Base-by-base conservation (phyloP, 305 asterid species). In the Plantago coronopus region DNA sequence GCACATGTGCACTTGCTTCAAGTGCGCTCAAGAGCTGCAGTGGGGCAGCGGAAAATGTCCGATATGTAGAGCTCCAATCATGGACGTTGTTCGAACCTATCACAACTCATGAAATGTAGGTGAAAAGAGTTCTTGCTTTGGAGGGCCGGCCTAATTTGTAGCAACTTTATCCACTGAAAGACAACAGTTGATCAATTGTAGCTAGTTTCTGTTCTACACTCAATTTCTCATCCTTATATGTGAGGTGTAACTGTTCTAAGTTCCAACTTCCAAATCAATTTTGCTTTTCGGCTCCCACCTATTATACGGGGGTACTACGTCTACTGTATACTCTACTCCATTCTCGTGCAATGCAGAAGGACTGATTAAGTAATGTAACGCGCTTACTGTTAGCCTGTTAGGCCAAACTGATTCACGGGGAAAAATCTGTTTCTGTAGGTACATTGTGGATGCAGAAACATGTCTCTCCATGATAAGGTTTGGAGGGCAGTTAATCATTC, bases 1-100 rank as follows among this genome's bases (percentile, higher is more conserved):
- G 44, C 98, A 91, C 72, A 88, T 91, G 88, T 91, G 98, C 82
- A 86, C 93, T 61, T 91, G 96, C 65, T 84, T 79, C 76, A 77
- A 77, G 63, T 91, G 95, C 65, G 94, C 88, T 55, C 84, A 78
- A 50, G 88, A 82, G 70, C 77, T 91, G 76, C 94, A 79, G 43
- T 76, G 81, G 79, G 70, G 82, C 38, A 78, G 79, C 18, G 85
- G 95, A 40, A 83, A 75, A 62, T 91, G 98, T 64, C 98, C 96
- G 0, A 72, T 91, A 23, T 91, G 96, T 57, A 77, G 74, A 63
- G 86, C 88, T 47, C 88, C 88, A 22, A 88, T 88, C 25, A 34
- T 76, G 50, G 98, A 91, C 59, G 82, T 88, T 6, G 94, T 88
- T 61, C 88, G 78, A 34, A 67, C 81, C 11, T 51, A 71, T 40